phyloP scores from a whole-genome alignment of 1,139 yeast species.

The Debaryomyces udenii region DNA sequence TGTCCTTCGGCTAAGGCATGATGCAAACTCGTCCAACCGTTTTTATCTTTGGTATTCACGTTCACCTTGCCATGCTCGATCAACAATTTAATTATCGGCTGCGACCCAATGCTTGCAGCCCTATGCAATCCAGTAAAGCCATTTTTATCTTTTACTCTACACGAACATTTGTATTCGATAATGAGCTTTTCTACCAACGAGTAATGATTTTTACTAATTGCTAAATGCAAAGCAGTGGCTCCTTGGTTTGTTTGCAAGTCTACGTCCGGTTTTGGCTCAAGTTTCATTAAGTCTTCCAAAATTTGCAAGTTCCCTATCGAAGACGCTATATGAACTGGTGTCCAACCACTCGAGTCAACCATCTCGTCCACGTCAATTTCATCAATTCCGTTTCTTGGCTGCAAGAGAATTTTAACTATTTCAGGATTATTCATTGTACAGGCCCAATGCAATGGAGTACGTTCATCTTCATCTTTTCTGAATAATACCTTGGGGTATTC shows the following conservation, averaged over 20 bases:
- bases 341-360: slow-evolving; percentile 82
- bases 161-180: slow-evolving; percentile 56
- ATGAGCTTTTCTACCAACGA: slow-evolving; percentile 56
- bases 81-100: slow-evolving; percentile 50
- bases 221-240: slow-evolving; percentile 74
- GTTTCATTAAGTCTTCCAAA: slow-evolving; percentile 39
- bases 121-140: slow-evolving; percentile 75
- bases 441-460: slow-evolving; percentile 93
- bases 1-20: slow-evolving; percentile 93
- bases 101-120: slow-evolving; percentile 80
- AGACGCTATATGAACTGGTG: slow-evolving; percentile 80
- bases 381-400: slow-evolving; percentile 28
- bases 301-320: slow-evolving; percentile 68
- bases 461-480: slow-evolving; percentile 66
- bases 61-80: slow-evolving; percentile 61
- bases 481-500: slow-evolving; percentile 51
- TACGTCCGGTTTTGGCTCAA: slow-evolving; percentile 38
- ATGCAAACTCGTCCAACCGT: slow-evolving; percentile 87
- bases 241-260: slow-evolving; percentile 63
- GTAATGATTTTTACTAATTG: slow-evolving; percentile 68
- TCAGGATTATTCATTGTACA: slow-evolving; percentile 62
- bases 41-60: slow-evolving; percentile 65
- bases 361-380: slow-evolving; percentile 66
- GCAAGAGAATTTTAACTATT: slow-evolving; percentile 54
- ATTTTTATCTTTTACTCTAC: slow-evolving; percentile 65